Base-by-base conservation (phyloP, 2,329 filamentous ascomycete species). In the Aspergillus floridensis region DNA sequence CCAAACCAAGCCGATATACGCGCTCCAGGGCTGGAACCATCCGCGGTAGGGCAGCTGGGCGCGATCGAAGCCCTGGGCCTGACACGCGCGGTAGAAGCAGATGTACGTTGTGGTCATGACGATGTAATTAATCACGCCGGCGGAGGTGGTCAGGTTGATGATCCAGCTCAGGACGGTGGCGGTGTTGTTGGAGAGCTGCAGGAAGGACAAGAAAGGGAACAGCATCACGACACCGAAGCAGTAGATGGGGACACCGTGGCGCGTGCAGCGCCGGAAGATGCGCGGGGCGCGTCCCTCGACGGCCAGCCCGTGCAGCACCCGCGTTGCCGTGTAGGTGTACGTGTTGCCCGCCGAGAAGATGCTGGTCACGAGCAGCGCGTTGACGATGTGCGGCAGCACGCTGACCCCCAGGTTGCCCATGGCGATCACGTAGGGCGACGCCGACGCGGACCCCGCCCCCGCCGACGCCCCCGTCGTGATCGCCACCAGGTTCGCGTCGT, bases 61-160 rank as follows among this genome's bases (percentile, higher is more conserved):
- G 7, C 88, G 82, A 64, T 85, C 82, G 21, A 91, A 77, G 1
- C 87, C 87, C 68, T 92, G 89, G 0, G 81, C 86, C 35, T 81
- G 76, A 53, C 88, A 81, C 0, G 89, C 89, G 38, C 85, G 84
- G 72, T 87, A 80, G 73, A 91, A 93, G 64, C 82, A 83, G 55
- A 91, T 74, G 72, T 90, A 92, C 0, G 88, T 87, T 48, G 86
- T 79, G 71, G 83, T 86, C 69, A 89, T 88, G 63, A 85, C 83
- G 3, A 67, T 59, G 52, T 66, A 70, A 50, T 66, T 61, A 26
- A 70, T 64, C n/a, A 71, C 52, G 12, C 57, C 59, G 16, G 55
- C 59, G 7, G 67, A 63, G 12, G 65, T 69, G 24, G 66, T 58
- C 10, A 72, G 55, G 51, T 65, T 67, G 11, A 66, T 61, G 26